Percentiles rank a stretch among this genome's conserved stretches.
Conservation (phyloP, 495 filamentous ascomycete species). For the Penicillium antarcticum region DNA sequence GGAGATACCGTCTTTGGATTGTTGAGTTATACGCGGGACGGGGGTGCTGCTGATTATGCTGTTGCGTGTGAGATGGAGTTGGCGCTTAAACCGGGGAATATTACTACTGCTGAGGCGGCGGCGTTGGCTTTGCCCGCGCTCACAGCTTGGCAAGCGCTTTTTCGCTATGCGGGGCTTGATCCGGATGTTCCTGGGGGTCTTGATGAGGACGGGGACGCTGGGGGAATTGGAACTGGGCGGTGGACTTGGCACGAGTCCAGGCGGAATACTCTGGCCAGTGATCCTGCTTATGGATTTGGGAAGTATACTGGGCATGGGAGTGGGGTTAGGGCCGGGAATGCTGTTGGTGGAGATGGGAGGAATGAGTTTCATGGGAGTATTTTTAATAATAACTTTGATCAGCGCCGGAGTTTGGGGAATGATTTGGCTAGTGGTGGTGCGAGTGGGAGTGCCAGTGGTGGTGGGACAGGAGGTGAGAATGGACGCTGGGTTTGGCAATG, state of each 20-base stretch:
- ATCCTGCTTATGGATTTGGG: neutral
- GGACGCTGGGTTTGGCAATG: conserved; percentile 9
- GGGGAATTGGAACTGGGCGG: neutral
- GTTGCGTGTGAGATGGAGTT: conserved; percentile 51
- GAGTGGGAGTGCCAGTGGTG: neutral
- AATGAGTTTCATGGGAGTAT: neutral
- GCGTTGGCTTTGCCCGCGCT: conserved; percentile 50
- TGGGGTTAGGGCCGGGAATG: neutral
- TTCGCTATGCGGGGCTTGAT: conserved; percentile 44
- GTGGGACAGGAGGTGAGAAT: neutral
- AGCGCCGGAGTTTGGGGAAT: neutral
- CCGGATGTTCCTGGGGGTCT: conserved; percentile 11
- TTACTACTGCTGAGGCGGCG: conserved; percentile 48
- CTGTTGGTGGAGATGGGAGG: neutral
- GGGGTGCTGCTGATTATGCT: conserved; percentile 49
- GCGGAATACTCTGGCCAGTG: neutral
- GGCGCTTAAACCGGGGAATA: conserved; percentile 43
- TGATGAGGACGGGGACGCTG: conserved; percentile 6
- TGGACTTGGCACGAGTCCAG: conserved; percentile 1
- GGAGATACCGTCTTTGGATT: conserved; percentile 54
- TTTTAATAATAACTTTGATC: neutral
- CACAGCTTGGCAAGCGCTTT: conserved; percentile 60
- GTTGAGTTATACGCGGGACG: conserved; percentile 43
- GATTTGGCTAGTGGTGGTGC: neutral
- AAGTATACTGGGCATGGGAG: neutral